Base-by-base conservation (phyloP, 2,329 filamentous ascomycete genomes). In the Juglanconis sp. region DNA sequence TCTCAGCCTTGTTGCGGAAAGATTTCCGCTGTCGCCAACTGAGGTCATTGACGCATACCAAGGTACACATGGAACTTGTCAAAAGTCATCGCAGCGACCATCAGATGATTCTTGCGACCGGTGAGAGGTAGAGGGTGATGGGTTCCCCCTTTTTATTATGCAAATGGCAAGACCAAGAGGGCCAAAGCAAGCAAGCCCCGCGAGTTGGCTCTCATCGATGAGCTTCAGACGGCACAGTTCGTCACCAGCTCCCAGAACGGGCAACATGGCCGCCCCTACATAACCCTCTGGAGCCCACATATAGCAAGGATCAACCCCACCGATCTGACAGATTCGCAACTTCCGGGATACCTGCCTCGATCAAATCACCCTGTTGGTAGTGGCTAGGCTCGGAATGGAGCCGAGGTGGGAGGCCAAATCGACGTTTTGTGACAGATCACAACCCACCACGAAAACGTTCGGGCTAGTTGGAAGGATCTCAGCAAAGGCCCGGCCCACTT, bases 381-480 rank as follows among this genome's bases (percentile, higher is more conserved):
- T 24, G 15, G n/a, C 44, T 57, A 42, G 38, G 42, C 38, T 60
- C 60, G 60, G 60, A 60, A 63, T 48, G 52, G 53, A 60, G 36
- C 53, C 57, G 60, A 63, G 46, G 53, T 40, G 50, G 53, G 57
- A 49, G 57, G 38, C 36, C 53, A 36, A 30, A 13, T 31, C 7
- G 11, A 34, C 48, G 36, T 55, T 53, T 60, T 63, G 35, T 63
- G 57, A 63, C 31, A 47, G 53, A 52, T 63, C 60, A 63, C 49
- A 63, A 60, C 44, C 13, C 53, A 57, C 60, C 44, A 60, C 57
- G 53, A 60, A 53, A 59, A 60, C 53, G 46, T 34, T 10, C 36
- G 42, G 24, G 17, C 15, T 47, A 7, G n/a, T n/a, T 3, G 49
- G 48, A n/a, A 51, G 35, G 34, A 31, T 13, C 4, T 15, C 11